Base-by-base conservation (phyloP, 371 early-diverging fungal genomes). In the Umbelopsis sp. region DNA sequence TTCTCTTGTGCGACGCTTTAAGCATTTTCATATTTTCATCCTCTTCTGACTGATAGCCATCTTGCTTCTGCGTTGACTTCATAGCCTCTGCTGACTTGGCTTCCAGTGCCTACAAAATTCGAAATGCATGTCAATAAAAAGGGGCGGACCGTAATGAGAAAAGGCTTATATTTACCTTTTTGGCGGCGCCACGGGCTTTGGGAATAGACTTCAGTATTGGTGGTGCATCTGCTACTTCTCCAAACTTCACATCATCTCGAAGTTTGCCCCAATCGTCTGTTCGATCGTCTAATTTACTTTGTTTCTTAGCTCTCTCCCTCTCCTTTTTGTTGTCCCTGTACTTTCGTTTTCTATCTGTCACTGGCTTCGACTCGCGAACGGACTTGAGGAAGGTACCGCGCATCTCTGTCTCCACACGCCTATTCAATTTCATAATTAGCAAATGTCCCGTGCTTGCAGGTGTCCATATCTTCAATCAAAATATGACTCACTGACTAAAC, bases 151-250 rank as follows among this genome's bases (percentile, higher is more conserved):
- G 5, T 18, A 35, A 35, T 14, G 12, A 14, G 10, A 7, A 67
- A 18, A 35, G 35, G 22, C 44, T 3, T 64, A 20, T 14, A 46
- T 24, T 62, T 76, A 77, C 80, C 73, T 79, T 68, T 67, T 80
- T 80, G 50, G 69, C 75, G 44, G 69, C 71, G 20, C 80, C 82
- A 29, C 81, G 78, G 37, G 80, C 83, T 50, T 85, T 87, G n/a
- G 83, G 85, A 29, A 84, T 57, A 51, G 75, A 76, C 14, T 72
- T 84, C 20, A 87, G 70, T 3, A 70, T 72, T 37, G 87, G 87
- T 52, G 87, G 87, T 32, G 86, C 86, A 72, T 85, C 76, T 6
- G 76, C 87, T 4, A 87, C 85, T 69, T 87, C 87, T 44, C 87
- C 87, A 75, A 87, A 87, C 65, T 80, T 79, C 20, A 87, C 82